Evolutionary conservation across 1,284 basidiomycete genomes (phyloP).

Genomic region (Schizopora paradoxa): DNA sequence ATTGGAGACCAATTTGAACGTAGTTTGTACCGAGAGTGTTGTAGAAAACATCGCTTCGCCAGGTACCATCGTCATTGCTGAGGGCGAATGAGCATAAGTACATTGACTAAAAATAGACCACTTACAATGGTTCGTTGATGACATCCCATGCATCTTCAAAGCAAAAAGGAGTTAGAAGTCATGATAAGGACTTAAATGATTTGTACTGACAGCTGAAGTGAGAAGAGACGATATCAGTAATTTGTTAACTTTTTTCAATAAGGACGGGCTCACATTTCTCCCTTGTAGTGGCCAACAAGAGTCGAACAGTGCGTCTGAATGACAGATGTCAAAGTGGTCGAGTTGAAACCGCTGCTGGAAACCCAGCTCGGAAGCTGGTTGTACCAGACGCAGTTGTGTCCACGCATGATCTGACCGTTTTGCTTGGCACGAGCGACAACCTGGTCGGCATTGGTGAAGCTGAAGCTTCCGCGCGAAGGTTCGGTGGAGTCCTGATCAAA

Average conservation of each 20-base stretch:
- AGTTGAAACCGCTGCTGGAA: constrained; percentile 19
- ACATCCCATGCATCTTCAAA: constrained; percentile 19
- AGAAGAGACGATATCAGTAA: neutral
- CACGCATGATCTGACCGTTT: constrained; percentile 20
- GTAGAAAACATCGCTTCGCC: constrained; percentile 31
- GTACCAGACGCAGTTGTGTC: constrained; percentile 22
- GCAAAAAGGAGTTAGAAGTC: neutral
- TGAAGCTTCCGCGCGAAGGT: constrained; percentile 24
- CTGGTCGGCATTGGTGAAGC: constrained; percentile 24
- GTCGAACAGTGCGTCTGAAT: constrained; percentile 21
- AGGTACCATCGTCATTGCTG: constrained; percentile 33
- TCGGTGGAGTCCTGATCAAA: constrained; percentile 19
- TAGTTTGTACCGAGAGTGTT: constrained; percentile 32
- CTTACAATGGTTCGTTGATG: constrained; percentile 19
- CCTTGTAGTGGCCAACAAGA: constrained; percentile 19
- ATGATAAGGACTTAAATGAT: neutral
- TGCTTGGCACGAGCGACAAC: constrained; percentile 25
- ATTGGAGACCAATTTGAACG: constrained; percentile 31
- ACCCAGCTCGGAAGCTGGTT: constrained; percentile 25
- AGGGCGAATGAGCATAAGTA: neutral
- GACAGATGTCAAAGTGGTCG: constrained; percentile 20
- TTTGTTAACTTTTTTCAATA: neutral
- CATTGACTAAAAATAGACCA: neutral
- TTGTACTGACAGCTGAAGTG: constrained; percentile 7
- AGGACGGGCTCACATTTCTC: constrained; percentile 17